phyloP scores from a whole-genome alignment of 352 stramenopile genomes.

The Pythium phragmiticola region DNA sequence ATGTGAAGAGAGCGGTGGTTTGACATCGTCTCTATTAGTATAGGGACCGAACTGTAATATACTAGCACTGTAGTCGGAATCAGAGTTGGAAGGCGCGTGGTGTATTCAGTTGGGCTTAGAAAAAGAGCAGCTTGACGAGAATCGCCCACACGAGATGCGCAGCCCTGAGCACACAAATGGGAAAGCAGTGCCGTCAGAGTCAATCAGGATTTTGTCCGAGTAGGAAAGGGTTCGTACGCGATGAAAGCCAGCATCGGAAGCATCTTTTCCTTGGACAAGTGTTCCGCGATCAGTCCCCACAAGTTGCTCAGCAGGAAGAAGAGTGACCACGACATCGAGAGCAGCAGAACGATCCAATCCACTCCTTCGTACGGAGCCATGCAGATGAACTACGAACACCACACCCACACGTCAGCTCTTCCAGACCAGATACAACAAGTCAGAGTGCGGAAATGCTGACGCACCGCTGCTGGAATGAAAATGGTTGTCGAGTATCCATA shows the following conservation, averaged over 20 bases:
- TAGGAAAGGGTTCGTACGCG: conserved; percentile 38
- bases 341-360: conserved; percentile 79
- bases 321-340: conserved; percentile 84
- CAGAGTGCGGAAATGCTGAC: neutral
- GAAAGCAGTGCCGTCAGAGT: neutral
- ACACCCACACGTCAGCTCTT: conserved; percentile 6
- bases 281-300: conserved; percentile 70
- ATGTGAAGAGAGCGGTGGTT: neutral
- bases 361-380: conserved; percentile 67
- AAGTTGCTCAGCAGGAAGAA: conserved; percentile 83
- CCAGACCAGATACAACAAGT: neutral
- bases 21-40: neutral
- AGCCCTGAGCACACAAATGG: conserved; percentile 34
- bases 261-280: conserved; percentile 87
- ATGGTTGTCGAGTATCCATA: conserved; percentile 85
- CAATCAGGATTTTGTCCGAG: neutral
- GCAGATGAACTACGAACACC: conserved; percentile 58
- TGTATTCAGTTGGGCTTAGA: conserved; percentile 39
- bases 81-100: conserved; percentile 4
- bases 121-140: conserved; percentile 87
- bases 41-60: neutral
- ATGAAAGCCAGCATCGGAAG: conserved; percentile 79
- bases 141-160: conserved; percentile 82
- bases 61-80: neutral
- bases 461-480: conserved; percentile 79